Evolutionary conservation across 208 protist genomes (phyloP).

Genomic region (Acanthamoeba healyi): DNA sequence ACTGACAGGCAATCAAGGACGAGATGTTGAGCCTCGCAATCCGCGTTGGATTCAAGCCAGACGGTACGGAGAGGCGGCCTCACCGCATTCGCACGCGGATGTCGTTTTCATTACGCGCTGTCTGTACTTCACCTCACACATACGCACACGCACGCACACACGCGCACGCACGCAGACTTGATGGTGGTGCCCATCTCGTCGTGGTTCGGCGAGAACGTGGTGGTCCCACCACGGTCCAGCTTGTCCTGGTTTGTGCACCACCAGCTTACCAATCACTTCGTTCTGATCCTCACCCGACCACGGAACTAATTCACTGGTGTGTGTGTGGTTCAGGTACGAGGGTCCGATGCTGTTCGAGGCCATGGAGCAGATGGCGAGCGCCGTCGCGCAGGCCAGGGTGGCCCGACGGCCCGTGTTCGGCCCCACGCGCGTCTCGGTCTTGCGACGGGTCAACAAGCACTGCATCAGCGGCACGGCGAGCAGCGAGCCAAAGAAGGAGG

Average conservation of each 20-base stretch:
- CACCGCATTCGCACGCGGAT: no score
- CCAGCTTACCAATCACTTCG: no score
- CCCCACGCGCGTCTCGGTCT: neutral
- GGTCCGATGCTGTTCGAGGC: conserved; percentile 93
- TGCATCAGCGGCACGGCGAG: neutral
- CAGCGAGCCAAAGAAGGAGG: neutral
- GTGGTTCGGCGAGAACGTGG: conserved; percentile 96
- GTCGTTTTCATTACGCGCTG: no score
- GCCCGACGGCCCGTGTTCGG: neutral
- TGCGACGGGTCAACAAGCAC: neutral
- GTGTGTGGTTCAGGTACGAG: conserved; percentile 79
- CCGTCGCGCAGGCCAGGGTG: neutral
- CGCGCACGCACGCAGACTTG: conserved; percentile 89
- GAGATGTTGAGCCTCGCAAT: conserved; percentile 76
- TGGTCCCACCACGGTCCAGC: conserved; percentile 91
- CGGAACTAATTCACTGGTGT: neutral
- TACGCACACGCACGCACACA: conserved; percentile 77
- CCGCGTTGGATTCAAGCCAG: conserved; percentile 81
- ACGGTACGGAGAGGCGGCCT: conserved; percentile 88
- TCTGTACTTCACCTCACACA: neutral
- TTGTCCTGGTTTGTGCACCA: conserved; percentile 94
- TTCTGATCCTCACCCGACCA: no score
- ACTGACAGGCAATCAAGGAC: conserved; percentile 74
- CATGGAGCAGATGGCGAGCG: conserved; percentile 77
- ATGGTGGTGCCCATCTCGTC: conserved; percentile 96